Evolutionary conservation across 1,284 basidiomycete species (phyloP).

Genomic region (Pseudozyma thailandica): DNA sequence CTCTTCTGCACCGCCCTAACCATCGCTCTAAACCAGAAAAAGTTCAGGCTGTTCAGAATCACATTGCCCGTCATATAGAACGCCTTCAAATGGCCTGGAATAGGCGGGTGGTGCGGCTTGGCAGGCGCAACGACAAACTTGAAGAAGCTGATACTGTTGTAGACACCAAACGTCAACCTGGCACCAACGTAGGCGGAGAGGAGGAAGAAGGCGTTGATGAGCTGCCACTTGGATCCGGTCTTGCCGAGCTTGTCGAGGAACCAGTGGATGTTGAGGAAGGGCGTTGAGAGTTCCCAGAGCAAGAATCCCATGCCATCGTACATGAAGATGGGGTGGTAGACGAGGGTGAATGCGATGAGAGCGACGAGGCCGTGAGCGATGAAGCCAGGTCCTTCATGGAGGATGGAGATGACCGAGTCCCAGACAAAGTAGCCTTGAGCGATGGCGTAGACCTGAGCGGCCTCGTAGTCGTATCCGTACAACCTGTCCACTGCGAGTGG

Average conservation of each 20-base stretch:
- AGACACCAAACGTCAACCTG: constrained; percentile 66
- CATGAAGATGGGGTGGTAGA: constrained; percentile 68
- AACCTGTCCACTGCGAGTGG: constrained; percentile 52
- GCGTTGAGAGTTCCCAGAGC: constrained; percentile 67
- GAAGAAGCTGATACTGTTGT: constrained; percentile 64
- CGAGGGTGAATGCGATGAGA: constrained; percentile 61
- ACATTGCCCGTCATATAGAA: constrained; percentile 60
- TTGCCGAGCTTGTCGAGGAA: constrained; percentile 69
- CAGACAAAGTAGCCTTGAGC: constrained; percentile 65
- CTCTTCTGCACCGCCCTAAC: constrained; percentile 67
- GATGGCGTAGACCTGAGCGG: constrained; percentile 59
- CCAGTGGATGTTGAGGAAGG: constrained; percentile 70
- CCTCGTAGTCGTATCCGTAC: constrained; percentile 62
- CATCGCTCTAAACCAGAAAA: constrained; percentile 69
- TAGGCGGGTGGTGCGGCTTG: constrained; percentile 46
- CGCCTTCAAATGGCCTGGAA: constrained; percentile 29
- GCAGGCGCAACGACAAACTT: constrained; percentile 54
- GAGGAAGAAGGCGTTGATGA: constrained; percentile 67
- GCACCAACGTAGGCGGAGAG: constrained; percentile 65
- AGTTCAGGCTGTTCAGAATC: constrained; percentile 65
- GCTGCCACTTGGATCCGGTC: constrained; percentile 66
- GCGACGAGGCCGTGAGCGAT: constrained; percentile 68
- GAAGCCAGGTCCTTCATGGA: constrained; percentile 68
- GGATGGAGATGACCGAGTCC: constrained; percentile 65
- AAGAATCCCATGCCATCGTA: constrained; percentile 68